Conservation (phyloP, 2,329 filamentous ascomycete genomes). For the Microascus cirrosus region DNA sequence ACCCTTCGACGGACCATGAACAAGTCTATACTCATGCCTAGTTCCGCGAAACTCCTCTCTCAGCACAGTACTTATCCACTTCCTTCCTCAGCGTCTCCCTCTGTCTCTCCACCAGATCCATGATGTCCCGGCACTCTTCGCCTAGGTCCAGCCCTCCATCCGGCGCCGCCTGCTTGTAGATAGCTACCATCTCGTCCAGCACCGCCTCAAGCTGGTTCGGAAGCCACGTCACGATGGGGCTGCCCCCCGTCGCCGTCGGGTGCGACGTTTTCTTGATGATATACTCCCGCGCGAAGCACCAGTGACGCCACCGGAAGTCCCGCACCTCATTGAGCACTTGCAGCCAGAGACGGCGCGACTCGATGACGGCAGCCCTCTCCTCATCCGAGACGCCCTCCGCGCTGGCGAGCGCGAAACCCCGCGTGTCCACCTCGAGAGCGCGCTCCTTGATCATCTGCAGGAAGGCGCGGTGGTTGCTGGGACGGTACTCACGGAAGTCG, state of each 20-base stretch:
- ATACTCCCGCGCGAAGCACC: conserved; percentile 78
- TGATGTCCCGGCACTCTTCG: conserved; percentile 43
- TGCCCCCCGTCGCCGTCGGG: conserved; percentile 69
- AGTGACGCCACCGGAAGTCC: conserved; percentile 75
- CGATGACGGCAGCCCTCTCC: conserved; percentile 26
- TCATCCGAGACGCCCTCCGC: conserved; percentile 13
- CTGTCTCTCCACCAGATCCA: conserved; percentile 55
- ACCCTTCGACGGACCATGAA: background rate
- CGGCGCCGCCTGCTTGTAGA: conserved; percentile 34
- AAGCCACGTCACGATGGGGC: conserved; percentile 74
- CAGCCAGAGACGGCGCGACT: conserved; percentile 50
- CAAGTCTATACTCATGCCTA: background rate
- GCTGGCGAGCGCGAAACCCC: conserved; percentile 41
- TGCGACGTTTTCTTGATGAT: conserved; percentile 69
- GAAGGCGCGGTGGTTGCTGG: conserved; percentile 80
- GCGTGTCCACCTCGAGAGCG: conserved; percentile 38
- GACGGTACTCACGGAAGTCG: conserved; percentile 84
- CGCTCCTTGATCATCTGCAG: conserved; percentile 55
- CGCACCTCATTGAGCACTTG: conserved; percentile 62
- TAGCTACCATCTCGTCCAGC: conserved; percentile 55
- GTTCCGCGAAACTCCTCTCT: conserved; percentile 33
- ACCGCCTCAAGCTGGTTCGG: conserved; percentile 73
- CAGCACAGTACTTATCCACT: conserved; percentile 62
- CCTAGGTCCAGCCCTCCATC: conserved; percentile 30
- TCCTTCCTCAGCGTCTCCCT: conserved; percentile 58